Base-by-base conservation (phyloP, 805 yeast genomes). In the Candida ficus region DNA sequence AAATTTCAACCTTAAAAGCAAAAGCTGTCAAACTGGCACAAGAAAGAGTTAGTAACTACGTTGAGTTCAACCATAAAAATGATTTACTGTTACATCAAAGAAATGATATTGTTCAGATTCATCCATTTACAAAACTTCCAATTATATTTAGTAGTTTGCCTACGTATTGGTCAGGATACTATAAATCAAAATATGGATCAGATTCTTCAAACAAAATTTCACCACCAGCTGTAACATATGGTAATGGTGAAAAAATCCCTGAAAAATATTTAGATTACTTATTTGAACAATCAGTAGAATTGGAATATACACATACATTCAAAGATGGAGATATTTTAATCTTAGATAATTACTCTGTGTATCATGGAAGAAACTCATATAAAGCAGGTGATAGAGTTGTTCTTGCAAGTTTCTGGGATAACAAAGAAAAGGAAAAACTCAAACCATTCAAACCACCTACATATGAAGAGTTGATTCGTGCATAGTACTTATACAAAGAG, bases 361-460 rank as follows among this genome's bases (percentile, higher is more conserved):
- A 21, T 31, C 34, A 31, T 31, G 34, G 34, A 21, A 31, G 34
- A 31, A 31, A 31, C 9, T 10, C 25, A 13, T 31, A 31, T 21
- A 10, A 20, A n/a, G n/a, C 12, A 4, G 34, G 34, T n/a, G 34
- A 21, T 20, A 31, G 34, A 21, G 14, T 20, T 11, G 21, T 31
- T 20, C 25, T 13, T 13, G 26, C 34, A 7, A 31, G 34, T 14
- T 31, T 31, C n/a, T 31, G 34, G 34, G 34, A 31, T 31, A 19
- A 31, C n/a, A 21, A 31, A n/a, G 14, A 14, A 8, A 13, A 20
- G 21, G 14, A 14, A 8, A 13, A 20, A 31, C 6, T 19, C 3
- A 31, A 21, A 21, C 34, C 34, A 7, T 31, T 13, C 12, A 31
- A 31, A n/a, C 34, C 34, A 13, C 10, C 21, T 4, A 21, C 16